Evolutionary conservation across 306 rosid species (phyloP).

Genomic region (Rubus parviflorus): DNA sequence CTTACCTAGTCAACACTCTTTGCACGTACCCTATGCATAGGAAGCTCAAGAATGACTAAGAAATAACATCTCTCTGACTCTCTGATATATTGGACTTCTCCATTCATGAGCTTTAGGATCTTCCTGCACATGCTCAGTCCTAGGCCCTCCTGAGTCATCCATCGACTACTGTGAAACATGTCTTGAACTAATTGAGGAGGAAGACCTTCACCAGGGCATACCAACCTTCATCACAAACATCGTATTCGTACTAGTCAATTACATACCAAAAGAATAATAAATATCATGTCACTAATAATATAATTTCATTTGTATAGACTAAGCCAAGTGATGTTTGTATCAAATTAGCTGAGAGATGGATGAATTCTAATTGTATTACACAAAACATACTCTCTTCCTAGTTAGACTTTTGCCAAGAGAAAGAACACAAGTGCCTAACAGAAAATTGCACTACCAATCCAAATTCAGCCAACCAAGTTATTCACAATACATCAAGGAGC

Average conservation of each 20-base stretch:
- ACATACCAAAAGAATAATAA: neutral
- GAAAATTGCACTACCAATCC: neutral
- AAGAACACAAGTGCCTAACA: neutral
- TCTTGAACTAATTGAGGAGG: conserved; percentile 89
- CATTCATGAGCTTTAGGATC: conserved; percentile 84
- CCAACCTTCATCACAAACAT: conserved; percentile 59
- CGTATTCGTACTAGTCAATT: neutral
- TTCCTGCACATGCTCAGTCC: conserved; percentile 95
- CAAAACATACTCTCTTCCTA: neutral
- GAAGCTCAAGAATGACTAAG: conserved; percentile 76
- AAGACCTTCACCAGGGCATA: conserved; percentile 96
- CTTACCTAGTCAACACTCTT: conserved; percentile 38
- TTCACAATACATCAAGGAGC: neutral
- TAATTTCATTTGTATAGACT: neutral
- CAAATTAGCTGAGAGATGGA: neutral
- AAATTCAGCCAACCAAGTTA: conserved; percentile 2
- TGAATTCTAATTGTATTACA: neutral
- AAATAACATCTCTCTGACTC: conserved; percentile 93
- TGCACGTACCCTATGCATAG: conserved; percentile 50
- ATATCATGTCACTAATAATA: neutral
- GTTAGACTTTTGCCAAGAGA: conserved; percentile 6
- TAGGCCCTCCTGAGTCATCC: conserved; percentile 88
- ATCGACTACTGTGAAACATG: conserved; percentile 79
- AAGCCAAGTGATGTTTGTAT: neutral
- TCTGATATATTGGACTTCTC: conserved; percentile 91